Percentiles rank a stretch among this genome's conserved stretches.
Evolutionary conservation across 1,284 basidiomycete genomes (phyloP).

Genomic region (Irpex sp.): DNA sequence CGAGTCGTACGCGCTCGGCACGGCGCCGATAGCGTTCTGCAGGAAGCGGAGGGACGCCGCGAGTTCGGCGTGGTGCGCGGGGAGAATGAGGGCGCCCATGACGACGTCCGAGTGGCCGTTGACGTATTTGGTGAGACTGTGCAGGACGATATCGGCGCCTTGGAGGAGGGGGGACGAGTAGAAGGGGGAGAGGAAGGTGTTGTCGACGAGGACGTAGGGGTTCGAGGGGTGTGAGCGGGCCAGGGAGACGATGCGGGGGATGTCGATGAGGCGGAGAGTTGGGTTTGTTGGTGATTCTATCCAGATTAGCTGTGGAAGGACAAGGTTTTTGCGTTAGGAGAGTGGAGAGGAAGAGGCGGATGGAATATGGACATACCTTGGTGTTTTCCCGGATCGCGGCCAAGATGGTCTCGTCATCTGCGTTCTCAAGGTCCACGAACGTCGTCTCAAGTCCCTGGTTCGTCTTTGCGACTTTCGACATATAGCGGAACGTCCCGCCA

Average conservation of each 20-base stretch:
- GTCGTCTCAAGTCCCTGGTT: conserved; percentile 75
- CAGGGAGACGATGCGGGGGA: conserved; percentile 61
- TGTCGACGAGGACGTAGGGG: conserved; percentile 86
- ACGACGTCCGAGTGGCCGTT: conserved; percentile 93
- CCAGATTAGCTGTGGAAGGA: conserved; percentile 77
- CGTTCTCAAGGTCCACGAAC: conserved; percentile 82
- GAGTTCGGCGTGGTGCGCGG: conserved; percentile 48
- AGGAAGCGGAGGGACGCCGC: conserved; percentile 74
- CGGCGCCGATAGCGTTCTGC: conserved; percentile 88
- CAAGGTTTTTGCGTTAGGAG: background rate
- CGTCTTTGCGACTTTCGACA: conserved; percentile 72
- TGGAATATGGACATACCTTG: conserved; percentile 49
- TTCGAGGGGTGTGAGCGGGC: conserved; percentile 52
- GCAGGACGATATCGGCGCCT: conserved; percentile 81
- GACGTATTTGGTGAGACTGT: conserved; percentile 88
- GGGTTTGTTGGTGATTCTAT: conserved; percentile 96
- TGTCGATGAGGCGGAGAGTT: conserved; percentile 83
- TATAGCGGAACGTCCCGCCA: conserved; percentile 88
- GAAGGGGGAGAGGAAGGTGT: conserved; percentile 91
- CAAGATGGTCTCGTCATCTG: conserved; percentile 62
- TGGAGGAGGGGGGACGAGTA: conserved; percentile 86
- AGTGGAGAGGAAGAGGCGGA: conserved; percentile 1
- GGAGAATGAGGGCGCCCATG: conserved; percentile 81
- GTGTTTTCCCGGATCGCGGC: conserved; percentile 74
- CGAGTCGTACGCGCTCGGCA: conserved; percentile 86